A percentile compares a stretch with the other conserved stretches of the same genome.
These are phyloP conservation scores for Colletotrichum truncatum DNA, from an alignment of 2,329 filamentous ascomycete genomes.

Conservation along the genomic window DNA sequence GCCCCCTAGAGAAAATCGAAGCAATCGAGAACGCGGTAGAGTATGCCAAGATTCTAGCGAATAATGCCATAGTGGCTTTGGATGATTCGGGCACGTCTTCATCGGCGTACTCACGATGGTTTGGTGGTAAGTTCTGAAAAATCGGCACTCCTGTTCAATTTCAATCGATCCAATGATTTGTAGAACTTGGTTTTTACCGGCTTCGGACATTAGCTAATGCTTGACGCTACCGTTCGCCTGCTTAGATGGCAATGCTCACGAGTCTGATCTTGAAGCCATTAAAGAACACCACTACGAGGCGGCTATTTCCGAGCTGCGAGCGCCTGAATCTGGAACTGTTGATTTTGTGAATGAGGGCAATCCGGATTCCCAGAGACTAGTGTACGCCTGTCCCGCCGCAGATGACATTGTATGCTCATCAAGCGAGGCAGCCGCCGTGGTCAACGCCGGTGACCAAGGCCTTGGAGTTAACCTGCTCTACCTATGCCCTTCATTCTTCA, in stretches of 20 bases:
- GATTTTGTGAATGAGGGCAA: neutral
- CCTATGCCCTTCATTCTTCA: neutral
- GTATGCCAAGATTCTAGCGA: neutral
- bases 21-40: neutral
- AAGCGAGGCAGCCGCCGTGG: neutral
- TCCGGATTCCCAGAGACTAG: neutral
- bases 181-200: neutral
- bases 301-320: neutral
- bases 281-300: neutral
- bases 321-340: neutral
- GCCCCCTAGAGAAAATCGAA: neutral
- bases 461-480: neutral
- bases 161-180: neutral
- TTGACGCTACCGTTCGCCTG: fast-evolving
- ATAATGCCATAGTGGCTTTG: neutral
- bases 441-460: neutral
- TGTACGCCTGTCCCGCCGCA: neutral
- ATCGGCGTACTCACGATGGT: neutral
- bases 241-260: neutral
- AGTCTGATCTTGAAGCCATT: neutral
- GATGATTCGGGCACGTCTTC: neutral
- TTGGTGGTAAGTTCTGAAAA: neutral
- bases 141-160: neutral
- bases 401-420: neutral
- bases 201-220: fast-evolving